These are phyloP conservation scores for Ceratocystis smalleyi DNA, from an alignment of 2,329 filamentous ascomycete genomes.

Conservation along the genomic window DNA sequence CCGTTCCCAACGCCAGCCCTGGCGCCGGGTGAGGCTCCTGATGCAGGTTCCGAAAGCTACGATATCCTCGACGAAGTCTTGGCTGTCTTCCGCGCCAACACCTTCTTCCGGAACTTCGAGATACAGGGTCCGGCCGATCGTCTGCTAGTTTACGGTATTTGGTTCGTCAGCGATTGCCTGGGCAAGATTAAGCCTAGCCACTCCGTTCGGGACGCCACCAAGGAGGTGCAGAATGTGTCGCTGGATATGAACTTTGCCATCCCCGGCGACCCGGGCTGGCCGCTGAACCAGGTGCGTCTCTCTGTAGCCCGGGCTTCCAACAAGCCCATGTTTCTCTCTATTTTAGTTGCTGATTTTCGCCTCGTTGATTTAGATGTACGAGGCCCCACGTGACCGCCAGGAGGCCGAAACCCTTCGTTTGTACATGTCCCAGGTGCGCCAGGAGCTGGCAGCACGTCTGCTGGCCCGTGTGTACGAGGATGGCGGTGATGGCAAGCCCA, in stretches of 20 bases:
- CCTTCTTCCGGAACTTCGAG: constrained; percentile 98
- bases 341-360: background rate
- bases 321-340: no score
- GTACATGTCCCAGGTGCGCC: constrained; percentile 83
- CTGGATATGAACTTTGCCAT: constrained; percentile 87
- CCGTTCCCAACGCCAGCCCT: constrained; percentile 42
- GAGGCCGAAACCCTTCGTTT: constrained; percentile 78
- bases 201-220: constrained; percentile 40
- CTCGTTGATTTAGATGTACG: constrained; percentile 50
- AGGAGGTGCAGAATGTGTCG: constrained; percentile 80
- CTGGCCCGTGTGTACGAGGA: constrained; percentile 78
- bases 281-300: constrained; percentile 61
- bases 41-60: constrained; percentile 83
- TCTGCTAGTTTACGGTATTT: constrained; percentile 88
- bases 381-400: constrained; percentile 70
- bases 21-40: constrained; percentile 46
- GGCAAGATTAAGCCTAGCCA: constrained; percentile 69
- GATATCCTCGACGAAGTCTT: constrained; percentile 92
- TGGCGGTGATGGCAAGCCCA: constrained; percentile 50
- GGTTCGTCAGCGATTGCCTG: constrained; percentile 84
- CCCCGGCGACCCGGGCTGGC: constrained; percentile 83
- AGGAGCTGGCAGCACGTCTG: constrained; percentile 73
- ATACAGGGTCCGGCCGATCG: constrained; percentile 92
- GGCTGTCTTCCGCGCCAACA: constrained; percentile 88
- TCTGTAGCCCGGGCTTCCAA: background rate